Evolutionary conservation across 2,329 filamentous ascomycete genomes (phyloP), one percentile per base, ranked within the genome.

Genomic region (Ophiostoma australiae): DNA sequence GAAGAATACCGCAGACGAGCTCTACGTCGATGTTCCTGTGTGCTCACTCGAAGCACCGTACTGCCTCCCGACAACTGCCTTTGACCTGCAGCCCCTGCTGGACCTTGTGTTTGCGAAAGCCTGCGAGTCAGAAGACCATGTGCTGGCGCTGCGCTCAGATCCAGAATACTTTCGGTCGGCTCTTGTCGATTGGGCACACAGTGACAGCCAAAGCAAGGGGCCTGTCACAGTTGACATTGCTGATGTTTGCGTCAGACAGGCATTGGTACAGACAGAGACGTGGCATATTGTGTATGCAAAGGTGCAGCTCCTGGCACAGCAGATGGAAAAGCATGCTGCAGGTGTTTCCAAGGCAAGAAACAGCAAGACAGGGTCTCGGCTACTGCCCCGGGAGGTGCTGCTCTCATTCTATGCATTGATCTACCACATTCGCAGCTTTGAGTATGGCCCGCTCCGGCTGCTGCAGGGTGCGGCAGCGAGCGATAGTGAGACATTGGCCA

Each of bases 281-380:
- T 58, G 52, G 52, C n/a, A 58, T 13, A 58, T 58, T 13, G n/a
- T 58, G n/a, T 58, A 58, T 58, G 52, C 52, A 23, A 58, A 58
- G 5, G 52, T 58, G 52, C 52, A 58, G n/a, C 52, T 58, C 52
- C 23, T 58, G 52, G 52, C 52, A 13, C 52, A 23, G 52, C n/a
- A 58, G 23, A 27, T 58, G 52, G 52, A 58, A 58, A 58, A 58
- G n/a, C n/a, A 58, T 58, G 52, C 52, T 5, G 52, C 10, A 4
- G 23, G 10, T 23, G 52, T 58, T 11, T n/a, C 52, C 11, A n/a
- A 58, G 23, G n/a, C n/a, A 58, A 27, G 20, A 48, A n/a, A 20
- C 4, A 48, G 17, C n/a, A 58, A 58, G 8, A 31, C 23, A 7
- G 11, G 4, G 52, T 6, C 44, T n/a, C 17, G 17, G 6, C 1